A percentile compares a stretch with the other conserved stretches of the same genome.
phyloP scores from a whole-genome alignment of 2,329 filamentous ascomycete genomes.

The Botrytis fabae region DNA sequence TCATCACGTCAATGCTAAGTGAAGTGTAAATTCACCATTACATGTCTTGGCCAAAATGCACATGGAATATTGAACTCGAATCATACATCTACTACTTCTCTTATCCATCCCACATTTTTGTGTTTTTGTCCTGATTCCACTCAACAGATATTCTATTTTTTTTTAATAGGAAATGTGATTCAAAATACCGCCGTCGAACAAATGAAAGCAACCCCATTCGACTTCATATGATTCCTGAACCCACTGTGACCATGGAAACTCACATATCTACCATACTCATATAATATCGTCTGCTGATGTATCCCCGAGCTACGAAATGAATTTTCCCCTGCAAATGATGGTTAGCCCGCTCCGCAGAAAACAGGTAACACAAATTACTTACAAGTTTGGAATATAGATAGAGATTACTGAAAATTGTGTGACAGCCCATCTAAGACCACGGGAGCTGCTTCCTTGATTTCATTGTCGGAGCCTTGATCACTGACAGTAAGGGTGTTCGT shows the following conservation, averaged over 20 bases:
- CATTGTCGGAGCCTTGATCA: neutral
- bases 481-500: slow-evolving; percentile 2
- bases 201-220: neutral
- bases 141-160: neutral
- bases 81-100: neutral
- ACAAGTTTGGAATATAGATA: neutral
- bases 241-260: neutral
- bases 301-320: too few species aligned
- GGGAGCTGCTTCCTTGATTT: neutral
- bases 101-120: neutral
- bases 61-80: neutral
- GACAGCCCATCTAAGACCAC: neutral
- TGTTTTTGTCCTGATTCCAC: neutral
- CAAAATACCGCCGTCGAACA: neutral
- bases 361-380: neutral
- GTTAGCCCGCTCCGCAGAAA: neutral
- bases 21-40: neutral
- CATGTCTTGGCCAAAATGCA: neutral
- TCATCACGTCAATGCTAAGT: neutral
- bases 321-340: neutral
- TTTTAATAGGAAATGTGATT: too few species aligned
- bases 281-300: neutral
- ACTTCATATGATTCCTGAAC: neutral
- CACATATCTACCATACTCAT: neutral
- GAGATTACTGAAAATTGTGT: neutral